phyloP scores from a whole-genome alignment of 2,329 filamentous ascomycete genomes.

The Cadophora sp. region DNA sequence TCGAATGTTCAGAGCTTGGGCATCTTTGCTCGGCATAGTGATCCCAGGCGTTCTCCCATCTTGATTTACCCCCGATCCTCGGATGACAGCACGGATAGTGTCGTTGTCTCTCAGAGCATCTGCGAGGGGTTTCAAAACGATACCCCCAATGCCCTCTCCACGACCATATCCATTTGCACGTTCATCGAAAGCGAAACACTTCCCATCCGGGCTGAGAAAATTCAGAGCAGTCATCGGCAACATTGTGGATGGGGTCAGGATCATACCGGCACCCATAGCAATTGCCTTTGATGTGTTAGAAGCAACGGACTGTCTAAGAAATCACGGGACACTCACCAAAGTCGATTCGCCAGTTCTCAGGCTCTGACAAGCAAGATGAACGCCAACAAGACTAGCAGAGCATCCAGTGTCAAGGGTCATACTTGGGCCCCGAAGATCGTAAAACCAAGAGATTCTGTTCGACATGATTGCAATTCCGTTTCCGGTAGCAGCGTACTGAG shows the following conservation, averaged over 20 bases:
- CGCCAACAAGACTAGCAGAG: constrained; percentile 52
- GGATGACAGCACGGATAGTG: constrained; percentile 48
- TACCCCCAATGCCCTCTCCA: constrained; percentile 49
- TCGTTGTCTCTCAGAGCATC: constrained; percentile 24
- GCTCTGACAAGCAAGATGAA: constrained; percentile 36
- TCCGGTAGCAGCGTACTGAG: constrained; percentile 24
- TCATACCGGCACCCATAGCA: constrained; percentile 36
- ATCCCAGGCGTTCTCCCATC: constrained; percentile 55
- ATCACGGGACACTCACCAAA: not conserved
- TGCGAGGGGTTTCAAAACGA: constrained; percentile 39
- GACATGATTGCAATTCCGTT: constrained; percentile 23
- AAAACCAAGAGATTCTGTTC: constrained; percentile 39
- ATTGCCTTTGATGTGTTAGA: constrained; percentile 12
- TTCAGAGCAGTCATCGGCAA: constrained; percentile 16
- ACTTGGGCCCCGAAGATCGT: constrained; percentile 50
- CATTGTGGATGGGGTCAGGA: constrained; percentile 29
- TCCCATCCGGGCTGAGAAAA: constrained; percentile 24
- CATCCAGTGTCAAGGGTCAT: constrained; percentile 56
- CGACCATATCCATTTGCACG: constrained; percentile 50
- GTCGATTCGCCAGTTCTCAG: constrained; percentile 20
- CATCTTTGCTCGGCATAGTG: constrained; percentile 51
- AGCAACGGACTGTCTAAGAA: not conserved
- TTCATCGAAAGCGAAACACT: constrained; percentile 23
- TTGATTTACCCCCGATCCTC: constrained; percentile 51
- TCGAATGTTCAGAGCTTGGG: constrained; percentile 47